Evolutionary conservation across 1,284 basidiomycete genomes (phyloP), one percentile per base, ranked within the genome.

Genomic region (Tilletia walkeri): DNA sequence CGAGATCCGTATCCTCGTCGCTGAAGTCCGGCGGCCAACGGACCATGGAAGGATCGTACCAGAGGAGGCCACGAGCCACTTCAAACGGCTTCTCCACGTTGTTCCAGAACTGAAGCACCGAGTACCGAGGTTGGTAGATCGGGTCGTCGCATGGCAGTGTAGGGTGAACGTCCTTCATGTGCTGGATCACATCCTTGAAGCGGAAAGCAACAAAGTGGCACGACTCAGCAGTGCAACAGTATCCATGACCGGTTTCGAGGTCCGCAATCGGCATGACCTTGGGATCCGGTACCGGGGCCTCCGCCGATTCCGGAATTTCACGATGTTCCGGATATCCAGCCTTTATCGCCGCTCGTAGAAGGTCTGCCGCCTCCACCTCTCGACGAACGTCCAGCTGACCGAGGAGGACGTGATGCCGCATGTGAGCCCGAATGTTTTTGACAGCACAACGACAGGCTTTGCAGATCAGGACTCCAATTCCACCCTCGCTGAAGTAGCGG

Each of bases 341-440:
- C 30, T 16, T 16, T 1, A 61, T 61, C 18, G 56, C 34, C 20
- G 56, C 14, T 30, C 56, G 20, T 1, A 61, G 56, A 16, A 61
- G 20, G 1, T 61, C 24, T 9, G 56, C 30, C 5, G 56, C 56
- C 36, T 61, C 56, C 6, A 61, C 56, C 56, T 61, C 56, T 20
- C 56, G 56, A 16, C 5, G 56, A 7, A 18, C 34, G 30, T 61
- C 56, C 10, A 61, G 56, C 36, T 61, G 56, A 1, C 56, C 56
- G 7, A 20, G 24, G 56, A 61, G 56, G 56, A 61, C 56, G 30
- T 61, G 56, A 36, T 61, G 56, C 18, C 56, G 56, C 56, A 61
- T 61, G 36, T 61, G 56, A 30, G 56, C 56, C 56, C 56, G 20
- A 38, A 61, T 34, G 56, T 61, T 61, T 18, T 61, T 61, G 36